A percentile compares a stretch with the other conserved stretches of the same genome.
These are phyloP conservation scores for Colletotrichum cereale DNA, from an alignment of 2,329 filamentous ascomycete genomes.

Conservation along the genomic window DNA sequence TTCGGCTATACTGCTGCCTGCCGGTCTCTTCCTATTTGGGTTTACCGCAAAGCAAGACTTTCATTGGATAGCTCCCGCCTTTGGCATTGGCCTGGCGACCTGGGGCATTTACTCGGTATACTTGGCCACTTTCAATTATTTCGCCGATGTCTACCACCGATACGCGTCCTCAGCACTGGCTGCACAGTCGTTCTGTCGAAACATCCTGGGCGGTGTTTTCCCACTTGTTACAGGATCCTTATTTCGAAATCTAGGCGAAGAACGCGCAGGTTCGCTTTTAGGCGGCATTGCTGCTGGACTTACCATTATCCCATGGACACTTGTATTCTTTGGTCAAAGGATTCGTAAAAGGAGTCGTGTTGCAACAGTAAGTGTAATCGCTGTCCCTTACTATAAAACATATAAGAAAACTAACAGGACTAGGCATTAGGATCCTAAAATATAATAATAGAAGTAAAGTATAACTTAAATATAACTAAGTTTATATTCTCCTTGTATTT, in stretches of 20 bases:
- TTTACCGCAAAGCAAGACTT: slow-evolving; percentile 73
- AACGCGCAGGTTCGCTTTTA: slow-evolving; percentile 78
- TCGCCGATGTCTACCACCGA: slow-evolving; percentile 87
- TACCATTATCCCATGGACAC: slow-evolving; percentile 87
- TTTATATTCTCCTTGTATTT: too few relatives aligned
- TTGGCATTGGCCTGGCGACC: slow-evolving; percentile 80
- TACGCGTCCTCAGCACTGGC: slow-evolving; percentile 90
- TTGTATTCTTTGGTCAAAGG: slow-evolving; percentile 81
- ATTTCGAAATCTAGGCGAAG: slow-evolving; percentile 79
- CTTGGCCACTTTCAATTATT: slow-evolving; percentile 91
- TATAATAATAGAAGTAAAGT: background rate
- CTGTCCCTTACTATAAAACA: background rate
- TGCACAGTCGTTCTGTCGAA: slow-evolving; percentile 87
- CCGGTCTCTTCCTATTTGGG: slow-evolving; percentile 85
- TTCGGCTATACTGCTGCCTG: slow-evolving; percentile 79
- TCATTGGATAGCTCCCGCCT: slow-evolving; percentile 79
- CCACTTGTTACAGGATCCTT: slow-evolving; percentile 81
- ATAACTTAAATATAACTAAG: background rate
- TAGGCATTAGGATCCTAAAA: background rate
- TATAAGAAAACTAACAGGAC: background rate
- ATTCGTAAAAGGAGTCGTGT: slow-evolving; percentile 83
- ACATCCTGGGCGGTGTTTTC: slow-evolving; percentile 84
- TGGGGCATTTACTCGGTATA: slow-evolving; percentile 91
- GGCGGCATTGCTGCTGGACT: slow-evolving; percentile 78
- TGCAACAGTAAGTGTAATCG: slow-evolving; percentile 63